Evolutionary conservation across 306 rosid genomes (phyloP), one percentile per base, ranked within the genome.

Genomic region (Corylus americana): DNA sequence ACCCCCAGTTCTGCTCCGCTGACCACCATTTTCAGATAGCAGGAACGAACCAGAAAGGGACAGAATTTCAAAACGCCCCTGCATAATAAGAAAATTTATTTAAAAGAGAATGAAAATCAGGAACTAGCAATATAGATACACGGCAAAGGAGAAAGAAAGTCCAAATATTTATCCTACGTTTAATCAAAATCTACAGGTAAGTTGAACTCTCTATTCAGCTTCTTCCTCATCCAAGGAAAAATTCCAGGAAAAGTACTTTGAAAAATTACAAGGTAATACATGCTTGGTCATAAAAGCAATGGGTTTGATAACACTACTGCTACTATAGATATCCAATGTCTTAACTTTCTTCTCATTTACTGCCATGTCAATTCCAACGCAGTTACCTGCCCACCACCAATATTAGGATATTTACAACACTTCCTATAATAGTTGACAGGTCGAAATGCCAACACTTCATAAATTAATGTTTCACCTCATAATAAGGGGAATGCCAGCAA

Each of bases 1-100:
- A 5, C 90, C 91, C 71, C 93, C 97, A 55, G 76, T 47, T 80
- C 92, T 83, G 77, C 80, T 80, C 27, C 84, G 51, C 63, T 82
- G 89, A 73, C 85, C 87, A 71, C 71, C 78, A 85, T 59, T 78
- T 75, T 86, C 93, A 73, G 87, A 57, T 42, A 85, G 71, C 57
- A 87, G 74, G 78, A 90, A 86, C 10, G 97, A 82, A 68, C 98
- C 97, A 11, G 85, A 83, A n/a, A 93, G 92, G 29, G 95, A 81
- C 12, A 91, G 74, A 76, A 93, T 91, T 79, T 91, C 95, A 77
- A 80, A 93, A 48, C 91, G 86, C 39, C 98, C 98, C 98, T 93
- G 89, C 74, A 76, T 73, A 73, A 44, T 61, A 51, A 76, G 10
- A 44, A 62, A 53, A 45, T 16, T 35, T 11, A 25, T 51, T 49